Evolutionary conservation across 2,329 filamentous ascomycete genomes (phyloP).

Genomic region (Pseudohalonectria lignicola): DNA sequence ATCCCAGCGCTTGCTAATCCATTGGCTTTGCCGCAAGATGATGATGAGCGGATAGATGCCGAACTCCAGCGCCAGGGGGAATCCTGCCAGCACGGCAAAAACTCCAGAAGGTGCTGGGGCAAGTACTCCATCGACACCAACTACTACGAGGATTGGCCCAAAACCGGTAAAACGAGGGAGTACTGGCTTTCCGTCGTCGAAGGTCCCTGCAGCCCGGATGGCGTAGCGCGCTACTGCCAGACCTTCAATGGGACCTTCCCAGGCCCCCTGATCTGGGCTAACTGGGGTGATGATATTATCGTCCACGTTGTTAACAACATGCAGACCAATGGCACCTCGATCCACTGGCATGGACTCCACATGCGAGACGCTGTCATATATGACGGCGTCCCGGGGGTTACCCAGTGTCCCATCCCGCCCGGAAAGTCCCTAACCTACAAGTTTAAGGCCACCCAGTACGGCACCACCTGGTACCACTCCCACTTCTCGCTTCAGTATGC

Average conservation of each 20-base stretch:
- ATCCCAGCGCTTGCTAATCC: too few species aligned
- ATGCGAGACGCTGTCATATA: slow-evolving; percentile 17
- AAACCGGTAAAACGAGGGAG: slow-evolving; percentile 39
- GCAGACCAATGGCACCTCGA: slow-evolving; percentile 20
- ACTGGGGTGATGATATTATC: slow-evolving; percentile 9
- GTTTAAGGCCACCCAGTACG: slow-evolving; percentile 22
- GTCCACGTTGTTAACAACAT: slow-evolving; percentile 10
- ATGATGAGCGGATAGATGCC: too few species aligned
- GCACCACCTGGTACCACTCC: slow-evolving; percentile 25
- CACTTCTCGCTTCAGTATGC: slow-evolving; percentile 22
- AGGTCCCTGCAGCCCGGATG: slow-evolving; percentile 12
- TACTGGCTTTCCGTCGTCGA: slow-evolving; percentile 33
- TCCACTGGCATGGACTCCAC: too few species aligned
- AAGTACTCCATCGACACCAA: slow-evolving; percentile 36
- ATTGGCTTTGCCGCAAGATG: too few species aligned
- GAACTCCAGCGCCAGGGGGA: too few species aligned
- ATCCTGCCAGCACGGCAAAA: slow-evolving; percentile 14
- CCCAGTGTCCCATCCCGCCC: slow-evolving; percentile 44
- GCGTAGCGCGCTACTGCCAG: too few species aligned
- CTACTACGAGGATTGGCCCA: slow-evolving; percentile 25
- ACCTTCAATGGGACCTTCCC: slow-evolving; percentile 69
- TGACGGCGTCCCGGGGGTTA: slow-evolving; percentile 21
- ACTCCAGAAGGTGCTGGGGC: slow-evolving; percentile 26
- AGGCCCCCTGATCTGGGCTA: slow-evolving; percentile 56
- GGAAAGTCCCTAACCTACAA: slow-evolving; percentile 24